phyloP scores from a whole-genome alignment of 331 rosid species.

The Rosa hybrid region DNA sequence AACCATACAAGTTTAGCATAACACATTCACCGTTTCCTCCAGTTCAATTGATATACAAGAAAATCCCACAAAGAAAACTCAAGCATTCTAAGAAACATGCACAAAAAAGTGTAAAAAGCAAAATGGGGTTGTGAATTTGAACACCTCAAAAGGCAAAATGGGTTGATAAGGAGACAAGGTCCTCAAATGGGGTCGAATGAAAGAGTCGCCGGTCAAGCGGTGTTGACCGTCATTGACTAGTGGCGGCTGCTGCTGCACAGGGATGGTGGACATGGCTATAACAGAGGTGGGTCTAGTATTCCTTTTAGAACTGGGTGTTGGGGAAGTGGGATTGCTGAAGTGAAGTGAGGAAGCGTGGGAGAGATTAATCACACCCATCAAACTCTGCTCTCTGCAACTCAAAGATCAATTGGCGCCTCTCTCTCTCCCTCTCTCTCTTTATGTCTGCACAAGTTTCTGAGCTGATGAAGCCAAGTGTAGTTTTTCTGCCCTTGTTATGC shows the following conservation, averaged over 20 bases:
- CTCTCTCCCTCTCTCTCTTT: neutral
- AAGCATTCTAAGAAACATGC: neutral
- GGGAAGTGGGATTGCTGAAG: neutral
- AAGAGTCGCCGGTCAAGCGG: slow-evolving; percentile 65
- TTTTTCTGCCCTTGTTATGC: neutral
- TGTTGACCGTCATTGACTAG: slow-evolving; percentile 42
- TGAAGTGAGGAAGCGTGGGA: slow-evolving; percentile 32
- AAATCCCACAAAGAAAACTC: neutral
- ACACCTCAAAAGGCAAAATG: slow-evolving; percentile 94
- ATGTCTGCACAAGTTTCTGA: neutral
- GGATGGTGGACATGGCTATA: slow-evolving; percentile 45
- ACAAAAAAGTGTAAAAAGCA: neutral
- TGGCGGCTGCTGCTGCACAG: slow-evolving; percentile 47
- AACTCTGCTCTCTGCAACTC: slow-evolving; percentile 20
- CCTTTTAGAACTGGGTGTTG: slow-evolving; percentile 37
- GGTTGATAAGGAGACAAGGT: slow-evolving; percentile 87
- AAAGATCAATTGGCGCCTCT: slow-evolving; percentile 3
- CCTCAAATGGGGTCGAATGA: slow-evolving; percentile 81
- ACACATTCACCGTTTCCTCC: neutral
- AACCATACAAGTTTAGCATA: neutral
- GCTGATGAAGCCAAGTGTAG: neutral
- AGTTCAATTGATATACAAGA: neutral
- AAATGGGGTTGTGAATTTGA: neutral
- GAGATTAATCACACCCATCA: slow-evolving; percentile 63
- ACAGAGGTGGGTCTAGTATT: slow-evolving; percentile 32